A percentile compares a stretch with the other conserved stretches of the same genome.
These are phyloP conservation scores for Podaxis sp. DNA, from an alignment of 768 basidiomycete species.

Conservation along the genomic window DNA sequence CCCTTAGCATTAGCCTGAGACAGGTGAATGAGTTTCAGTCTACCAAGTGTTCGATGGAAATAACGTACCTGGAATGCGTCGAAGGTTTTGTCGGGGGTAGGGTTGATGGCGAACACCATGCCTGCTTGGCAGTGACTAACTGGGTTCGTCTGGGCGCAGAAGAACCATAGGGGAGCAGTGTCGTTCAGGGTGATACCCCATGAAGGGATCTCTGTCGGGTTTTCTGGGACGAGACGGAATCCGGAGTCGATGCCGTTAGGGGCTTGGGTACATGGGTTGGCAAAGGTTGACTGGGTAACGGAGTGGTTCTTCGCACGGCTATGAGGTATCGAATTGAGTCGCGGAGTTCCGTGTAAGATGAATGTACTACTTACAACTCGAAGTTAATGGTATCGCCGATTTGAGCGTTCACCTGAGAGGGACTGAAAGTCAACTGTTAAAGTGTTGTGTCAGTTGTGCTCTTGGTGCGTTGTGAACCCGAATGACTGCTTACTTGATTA, in stretches of 20 bases:
- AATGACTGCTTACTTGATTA: constrained; percentile 26
- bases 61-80: constrained; percentile 43
- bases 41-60: neutral
- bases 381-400: constrained; percentile 52
- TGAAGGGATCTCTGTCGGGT: constrained; percentile 34
- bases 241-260: constrained; percentile 49
- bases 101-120: constrained; percentile 66
- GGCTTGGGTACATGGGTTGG: constrained; percentile 45
- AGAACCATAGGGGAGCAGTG: constrained; percentile 60
- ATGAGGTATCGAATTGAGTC: neutral
- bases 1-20: constrained; percentile 21
- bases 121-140: constrained; percentile 49
- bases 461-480: neutral
- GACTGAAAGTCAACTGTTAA: constrained; percentile 38
- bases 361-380: constrained; percentile 44
- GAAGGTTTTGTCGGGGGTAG: constrained; percentile 45
- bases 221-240: constrained; percentile 39
- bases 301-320: constrained; percentile 49
- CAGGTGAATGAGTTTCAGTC: no score
- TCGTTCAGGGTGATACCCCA: constrained; percentile 49
- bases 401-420: constrained; percentile 37
- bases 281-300: constrained; percentile 62
- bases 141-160: constrained; percentile 47
- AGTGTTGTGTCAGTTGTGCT: neutral
- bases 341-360: neutral